Evolutionary conservation across 2,329 filamentous ascomycete genomes (phyloP).

Genomic region (Dryadomyces quercus-mongolicae): DNA sequence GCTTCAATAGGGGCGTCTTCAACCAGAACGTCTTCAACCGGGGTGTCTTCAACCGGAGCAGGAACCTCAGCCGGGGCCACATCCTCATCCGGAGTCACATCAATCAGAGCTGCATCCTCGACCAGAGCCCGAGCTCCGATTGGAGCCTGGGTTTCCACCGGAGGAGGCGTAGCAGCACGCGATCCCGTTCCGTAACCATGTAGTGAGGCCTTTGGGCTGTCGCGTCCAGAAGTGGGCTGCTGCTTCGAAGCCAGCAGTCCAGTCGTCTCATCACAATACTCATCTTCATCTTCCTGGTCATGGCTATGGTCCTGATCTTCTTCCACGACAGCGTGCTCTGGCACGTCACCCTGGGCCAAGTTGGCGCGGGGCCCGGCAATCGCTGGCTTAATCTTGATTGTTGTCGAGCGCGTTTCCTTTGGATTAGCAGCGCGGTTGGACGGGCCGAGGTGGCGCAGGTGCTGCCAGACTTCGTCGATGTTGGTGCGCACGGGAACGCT

Average conservation of each 20-base stretch:
- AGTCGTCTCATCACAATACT: constrained; percentile 26
- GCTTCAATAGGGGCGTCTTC: too few relatives aligned
- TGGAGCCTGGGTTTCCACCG: neutral
- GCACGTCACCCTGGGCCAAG: neutral
- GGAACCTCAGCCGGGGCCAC: too few relatives aligned
- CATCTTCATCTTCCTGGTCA: constrained; percentile 8
- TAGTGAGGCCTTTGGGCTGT: neutral
- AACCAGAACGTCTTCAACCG: too few relatives aligned
- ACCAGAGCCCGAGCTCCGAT: neutral
- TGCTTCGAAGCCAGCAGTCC: constrained; percentile 28
- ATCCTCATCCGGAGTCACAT: too few relatives aligned
- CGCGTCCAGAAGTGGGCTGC: neutral
- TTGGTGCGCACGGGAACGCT: constrained; percentile 47
- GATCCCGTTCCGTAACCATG: neutral
- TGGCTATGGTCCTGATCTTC: neutral
- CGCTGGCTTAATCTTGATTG: constrained; percentile 51
- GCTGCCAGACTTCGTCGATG: constrained; percentile 49
- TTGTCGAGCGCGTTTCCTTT: constrained; percentile 46
- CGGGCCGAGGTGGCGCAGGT: constrained; percentile 53
- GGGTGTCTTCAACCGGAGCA: too few relatives aligned
- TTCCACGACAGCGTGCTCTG: neutral
- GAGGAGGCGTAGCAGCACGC: neutral
- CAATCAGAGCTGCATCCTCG: neutral
- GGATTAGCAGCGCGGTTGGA: constrained; percentile 56
- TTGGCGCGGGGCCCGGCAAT: neutral